These are phyloP conservation scores for Nakaseomyces bracarensis DNA, from an alignment of 1,139 yeast species.

Conservation along the genomic window DNA sequence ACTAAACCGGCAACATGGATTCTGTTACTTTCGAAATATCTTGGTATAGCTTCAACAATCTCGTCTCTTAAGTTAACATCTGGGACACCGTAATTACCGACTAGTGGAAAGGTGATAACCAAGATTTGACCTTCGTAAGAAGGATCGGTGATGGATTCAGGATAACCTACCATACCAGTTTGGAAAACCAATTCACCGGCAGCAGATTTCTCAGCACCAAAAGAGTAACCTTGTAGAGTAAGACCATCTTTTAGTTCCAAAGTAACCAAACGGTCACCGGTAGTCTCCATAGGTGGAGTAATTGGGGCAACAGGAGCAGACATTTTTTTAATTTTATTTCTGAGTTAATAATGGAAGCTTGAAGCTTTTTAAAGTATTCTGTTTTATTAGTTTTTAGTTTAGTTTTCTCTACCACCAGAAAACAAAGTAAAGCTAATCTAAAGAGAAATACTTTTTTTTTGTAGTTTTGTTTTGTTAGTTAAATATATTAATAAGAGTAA, in stretches of 20 bases:
- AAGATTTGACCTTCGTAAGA: slow-evolving; percentile 97
- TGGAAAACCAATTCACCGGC: slow-evolving; percentile 99
- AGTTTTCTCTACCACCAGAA: slow-evolving; percentile 7
- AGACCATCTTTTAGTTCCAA: slow-evolving; percentile 88
- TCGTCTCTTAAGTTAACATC: slow-evolving; percentile 74
- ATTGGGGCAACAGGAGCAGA: slow-evolving; percentile 58
- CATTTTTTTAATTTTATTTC: slow-evolving; percentile 10
- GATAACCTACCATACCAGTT: slow-evolving; percentile 99
- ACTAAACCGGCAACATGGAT: slow-evolving; percentile 97
- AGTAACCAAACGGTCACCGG: slow-evolving; percentile 76
- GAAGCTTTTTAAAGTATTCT: not conserved
- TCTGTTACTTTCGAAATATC: slow-evolving; percentile 81
- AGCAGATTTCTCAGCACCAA: slow-evolving; percentile 79
- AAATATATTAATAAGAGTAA: not conserved
- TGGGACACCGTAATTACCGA: slow-evolving; percentile 99
- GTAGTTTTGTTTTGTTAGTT: not conserved
- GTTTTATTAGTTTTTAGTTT: not conserved
- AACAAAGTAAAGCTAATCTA: not conserved
- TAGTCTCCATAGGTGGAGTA: slow-evolving; percentile 78
- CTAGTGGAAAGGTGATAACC: slow-evolving; percentile 92
- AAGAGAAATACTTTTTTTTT: not conserved
- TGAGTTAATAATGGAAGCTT: not conserved
- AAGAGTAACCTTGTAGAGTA: slow-evolving; percentile 90
- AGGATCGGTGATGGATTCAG: slow-evolving; percentile 97
- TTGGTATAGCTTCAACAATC: slow-evolving; percentile 67